Conservation (phyloP, 2,329 filamentous ascomycete genomes). For the Phialophora chinensis region DNA sequence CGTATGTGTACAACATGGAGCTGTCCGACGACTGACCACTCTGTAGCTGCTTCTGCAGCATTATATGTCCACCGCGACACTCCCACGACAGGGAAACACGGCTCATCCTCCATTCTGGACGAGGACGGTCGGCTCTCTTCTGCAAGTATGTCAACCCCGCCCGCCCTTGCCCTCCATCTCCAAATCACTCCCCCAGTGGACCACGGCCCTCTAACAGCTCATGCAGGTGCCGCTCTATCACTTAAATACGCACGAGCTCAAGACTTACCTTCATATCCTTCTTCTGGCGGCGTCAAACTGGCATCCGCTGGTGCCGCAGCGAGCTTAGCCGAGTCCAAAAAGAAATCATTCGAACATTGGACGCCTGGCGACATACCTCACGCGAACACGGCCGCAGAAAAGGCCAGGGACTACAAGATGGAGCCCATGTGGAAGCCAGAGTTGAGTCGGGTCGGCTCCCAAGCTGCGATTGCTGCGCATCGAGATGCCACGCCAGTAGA, state of each 20-base stretch:
- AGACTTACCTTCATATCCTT: slow-evolving; percentile 77
- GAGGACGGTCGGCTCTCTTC: slow-evolving; percentile 63
- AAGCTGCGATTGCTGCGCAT: slow-evolving; percentile 73
- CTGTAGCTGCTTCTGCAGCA: slow-evolving; percentile 64
- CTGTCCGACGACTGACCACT: slow-evolving; percentile 19
- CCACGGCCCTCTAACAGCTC: slow-evolving; percentile 31
- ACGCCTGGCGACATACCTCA: slow-evolving; percentile 67
- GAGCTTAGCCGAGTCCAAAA: slow-evolving; percentile 73
- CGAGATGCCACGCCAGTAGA: slow-evolving; percentile 59
- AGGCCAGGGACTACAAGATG: slow-evolving; percentile 67
- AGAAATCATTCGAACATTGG: slow-evolving; percentile 69
- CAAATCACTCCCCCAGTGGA: background rate
- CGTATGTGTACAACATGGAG: slow-evolving; percentile 14
- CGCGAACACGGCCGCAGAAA: slow-evolving; percentile 64
- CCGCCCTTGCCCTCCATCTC: slow-evolving; percentile 9
- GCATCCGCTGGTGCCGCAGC: slow-evolving; percentile 76
- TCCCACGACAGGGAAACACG: slow-evolving; percentile 29
- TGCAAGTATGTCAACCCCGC: slow-evolving; percentile 54
- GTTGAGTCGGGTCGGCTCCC: slow-evolving; percentile 69
- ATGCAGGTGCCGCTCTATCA: slow-evolving; percentile 63
- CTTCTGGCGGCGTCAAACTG: slow-evolving; percentile 60
- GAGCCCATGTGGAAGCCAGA: slow-evolving; percentile 68
- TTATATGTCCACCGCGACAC: slow-evolving; percentile 57
- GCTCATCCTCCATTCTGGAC: slow-evolving; percentile 51
- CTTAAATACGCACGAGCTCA: slow-evolving; percentile 74